phyloP scores from a whole-genome alignment of 1,284 basidiomycete species.

The Pyrrhoderma noxium region DNA sequence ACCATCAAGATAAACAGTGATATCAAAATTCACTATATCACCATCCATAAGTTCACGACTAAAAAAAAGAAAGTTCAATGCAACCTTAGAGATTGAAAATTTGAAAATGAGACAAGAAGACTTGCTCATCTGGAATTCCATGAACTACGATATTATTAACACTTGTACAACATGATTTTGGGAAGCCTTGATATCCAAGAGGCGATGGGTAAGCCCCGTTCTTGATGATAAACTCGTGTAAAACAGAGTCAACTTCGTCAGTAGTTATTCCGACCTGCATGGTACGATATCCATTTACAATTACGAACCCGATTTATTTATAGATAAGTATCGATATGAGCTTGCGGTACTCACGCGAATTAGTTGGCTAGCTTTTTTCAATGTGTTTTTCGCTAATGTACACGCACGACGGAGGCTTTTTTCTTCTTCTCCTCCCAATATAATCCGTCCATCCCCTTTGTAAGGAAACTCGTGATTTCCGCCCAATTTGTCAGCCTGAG shows the following conservation, averaged over 20 bases:
- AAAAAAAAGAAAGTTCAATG: not conserved
- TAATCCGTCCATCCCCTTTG: conserved; percentile 36
- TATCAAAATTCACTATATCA: conserved; percentile 81
- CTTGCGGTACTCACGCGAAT: conserved; percentile 41
- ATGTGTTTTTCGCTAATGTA: conserved; percentile 51
- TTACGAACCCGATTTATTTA: conserved; percentile 20
- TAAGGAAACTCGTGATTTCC: conserved; percentile 13
- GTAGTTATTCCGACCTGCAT: conserved; percentile 69
- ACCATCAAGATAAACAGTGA: conserved; percentile 72
- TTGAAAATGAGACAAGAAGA: conserved; percentile 9
- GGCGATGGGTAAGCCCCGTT: conserved; percentile 85
- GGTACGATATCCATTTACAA: conserved; percentile 22
- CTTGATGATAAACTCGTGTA: conserved; percentile 66
- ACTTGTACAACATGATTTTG: conserved; percentile 83
- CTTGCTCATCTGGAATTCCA: conserved; percentile 82
- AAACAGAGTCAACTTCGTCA: conserved; percentile 56
- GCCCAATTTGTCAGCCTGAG: conserved; percentile 8
- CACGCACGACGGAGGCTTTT: conserved; percentile 50
- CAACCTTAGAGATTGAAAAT: not conserved
- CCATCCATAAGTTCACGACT: conserved; percentile 75
- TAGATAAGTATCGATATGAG: not conserved
- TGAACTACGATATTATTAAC: conserved; percentile 82
- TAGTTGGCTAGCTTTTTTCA: conserved; percentile 50
- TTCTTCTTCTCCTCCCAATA: conserved; percentile 54
- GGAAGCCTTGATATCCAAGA: conserved; percentile 73